A percentile compares a stretch with the other conserved stretches of the same genome.
These are phyloP conservation scores for Skeletonema menzelii DNA, from an alignment of 108 stramenopile genomes.

Conservation along the genomic window DNA sequence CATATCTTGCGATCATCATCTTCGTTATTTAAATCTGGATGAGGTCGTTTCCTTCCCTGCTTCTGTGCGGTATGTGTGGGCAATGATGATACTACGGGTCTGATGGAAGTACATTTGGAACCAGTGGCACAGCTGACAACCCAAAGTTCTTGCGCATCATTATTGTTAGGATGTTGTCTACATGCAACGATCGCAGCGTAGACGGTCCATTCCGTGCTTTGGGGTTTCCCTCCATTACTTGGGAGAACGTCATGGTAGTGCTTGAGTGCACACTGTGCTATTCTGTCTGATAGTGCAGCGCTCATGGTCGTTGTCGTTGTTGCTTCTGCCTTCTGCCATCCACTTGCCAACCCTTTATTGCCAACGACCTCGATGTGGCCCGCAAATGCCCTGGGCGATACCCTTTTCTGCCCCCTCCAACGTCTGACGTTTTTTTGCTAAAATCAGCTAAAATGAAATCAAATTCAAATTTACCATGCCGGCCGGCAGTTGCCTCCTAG, in stretches of 20 bases:
- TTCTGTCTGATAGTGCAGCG: constrained; percentile 3
- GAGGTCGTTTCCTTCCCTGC: neutral
- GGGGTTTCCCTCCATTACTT: constrained; percentile 75
- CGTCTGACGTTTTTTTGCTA: too few species aligned
- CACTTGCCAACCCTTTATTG: too few species aligned
- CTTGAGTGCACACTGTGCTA: constrained; percentile 55
- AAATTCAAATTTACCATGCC: too few species aligned
- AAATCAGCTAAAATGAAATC: too few species aligned
- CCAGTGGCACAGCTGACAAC: constrained; percentile 81
- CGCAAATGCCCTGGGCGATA: too few species aligned
- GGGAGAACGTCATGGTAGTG: constrained; percentile 60
- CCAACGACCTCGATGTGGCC: too few species aligned
- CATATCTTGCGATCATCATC: constrained; percentile 20
- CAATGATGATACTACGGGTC: constrained; percentile 28
- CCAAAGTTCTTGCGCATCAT: constrained; percentile 20
- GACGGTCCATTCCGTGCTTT: constrained; percentile 81
- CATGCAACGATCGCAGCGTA: constrained; percentile 83
- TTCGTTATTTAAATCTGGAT: neutral
- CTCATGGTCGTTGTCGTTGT: neutral
- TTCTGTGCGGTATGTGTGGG: constrained; percentile 6
- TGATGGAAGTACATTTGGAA: constrained; percentile 78
- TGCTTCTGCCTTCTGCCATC: too few species aligned
- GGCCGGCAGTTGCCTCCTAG: too few species aligned
- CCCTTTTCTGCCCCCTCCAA: too few species aligned
- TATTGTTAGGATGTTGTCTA: constrained; percentile 6